Base-by-base conservation (phyloP, 2,329 filamentous ascomycete species). In the Pestalotiopsis sp. region DNA sequence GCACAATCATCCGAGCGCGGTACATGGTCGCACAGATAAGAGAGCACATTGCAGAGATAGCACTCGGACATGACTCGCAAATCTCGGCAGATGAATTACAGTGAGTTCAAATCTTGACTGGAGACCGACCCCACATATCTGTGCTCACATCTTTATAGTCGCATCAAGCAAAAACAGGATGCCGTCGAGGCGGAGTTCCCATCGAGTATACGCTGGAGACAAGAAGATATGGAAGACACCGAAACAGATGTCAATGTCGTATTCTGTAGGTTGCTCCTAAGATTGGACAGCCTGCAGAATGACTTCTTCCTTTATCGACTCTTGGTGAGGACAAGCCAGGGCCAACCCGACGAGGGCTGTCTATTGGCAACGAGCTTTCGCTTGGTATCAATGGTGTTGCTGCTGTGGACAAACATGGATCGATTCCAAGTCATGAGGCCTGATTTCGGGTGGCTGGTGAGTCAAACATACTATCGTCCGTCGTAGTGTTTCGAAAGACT, bases 1-100 rank as follows among this genome's bases (percentile, higher is more conserved):
- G 78, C 9, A 81, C 80, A 1, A 68, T 76, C 62, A 69, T 75
- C 52, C 73, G 76, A 20, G 73, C 73, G 4, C 72, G 76, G 4
- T 65, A 70, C 14, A 69, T 82, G 11, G 80, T 89, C 44, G 82
- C 83, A 2, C 73, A 80, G 0, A 80, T 90, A 7, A 80, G 85
- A 2, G 88, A 90, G 69, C 87, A 90, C 61, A 83, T 90, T 4
- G 79, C 90, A 4, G 85, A 89, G 69, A 79, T 89, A 24, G 86
- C 86, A 0, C 75, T 89, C 0, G 83, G 83, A 3, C 71, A 76
- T 3, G 64, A 59, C 11, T 59, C 30, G 9, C 30, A 40, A 10
- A 56, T 55, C 4, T 30, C 24, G 7, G 35, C 55, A 39, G 44
- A 62, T n/a, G 60, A 61, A 44, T 24, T 57, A 26, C 68, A 68